Conservation (phyloP, 179 eudicot genomes). For the Spergularia azorica region DNA sequence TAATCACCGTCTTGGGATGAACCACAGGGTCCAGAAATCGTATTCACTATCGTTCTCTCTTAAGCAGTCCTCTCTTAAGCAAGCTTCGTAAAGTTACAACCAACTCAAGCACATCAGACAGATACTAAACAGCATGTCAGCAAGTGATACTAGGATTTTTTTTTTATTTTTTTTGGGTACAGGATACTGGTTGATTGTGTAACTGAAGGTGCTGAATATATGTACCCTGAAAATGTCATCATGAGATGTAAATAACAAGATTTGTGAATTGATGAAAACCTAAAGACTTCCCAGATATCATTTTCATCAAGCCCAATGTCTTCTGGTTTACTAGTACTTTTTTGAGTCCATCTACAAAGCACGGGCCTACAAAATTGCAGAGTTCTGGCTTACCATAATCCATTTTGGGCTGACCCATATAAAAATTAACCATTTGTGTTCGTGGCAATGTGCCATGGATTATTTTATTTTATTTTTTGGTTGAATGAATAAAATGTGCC, state of each 20-base stretch:
- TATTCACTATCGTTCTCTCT: not conserved
- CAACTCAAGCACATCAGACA: not conserved
- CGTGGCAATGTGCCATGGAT: no score
- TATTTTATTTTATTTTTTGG: not conserved
- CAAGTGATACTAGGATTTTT: not conserved
- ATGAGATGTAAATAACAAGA: not conserved
- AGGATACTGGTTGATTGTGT: not conserved
- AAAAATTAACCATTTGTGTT: no score
- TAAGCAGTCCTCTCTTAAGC: not conserved
- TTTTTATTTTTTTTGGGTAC: no score
- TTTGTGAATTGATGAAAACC: no score
- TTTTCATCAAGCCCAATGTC: no score
- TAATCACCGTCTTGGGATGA: not conserved
- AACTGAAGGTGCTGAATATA: not conserved
- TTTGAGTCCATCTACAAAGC: no score
- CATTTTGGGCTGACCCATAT: no score
- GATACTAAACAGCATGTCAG: not conserved
- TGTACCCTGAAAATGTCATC: not conserved
- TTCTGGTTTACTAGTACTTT: no score
- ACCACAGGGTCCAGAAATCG: not conserved
- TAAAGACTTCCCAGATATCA: no score
- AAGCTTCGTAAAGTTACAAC: not conserved
- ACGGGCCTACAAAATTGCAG: not conserved
- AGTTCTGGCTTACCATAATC: not conserved
- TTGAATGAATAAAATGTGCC: no score